Evolutionary conservation across 768 basidiomycete genomes (phyloP).

Genomic region (Suillus decipiens): DNA sequence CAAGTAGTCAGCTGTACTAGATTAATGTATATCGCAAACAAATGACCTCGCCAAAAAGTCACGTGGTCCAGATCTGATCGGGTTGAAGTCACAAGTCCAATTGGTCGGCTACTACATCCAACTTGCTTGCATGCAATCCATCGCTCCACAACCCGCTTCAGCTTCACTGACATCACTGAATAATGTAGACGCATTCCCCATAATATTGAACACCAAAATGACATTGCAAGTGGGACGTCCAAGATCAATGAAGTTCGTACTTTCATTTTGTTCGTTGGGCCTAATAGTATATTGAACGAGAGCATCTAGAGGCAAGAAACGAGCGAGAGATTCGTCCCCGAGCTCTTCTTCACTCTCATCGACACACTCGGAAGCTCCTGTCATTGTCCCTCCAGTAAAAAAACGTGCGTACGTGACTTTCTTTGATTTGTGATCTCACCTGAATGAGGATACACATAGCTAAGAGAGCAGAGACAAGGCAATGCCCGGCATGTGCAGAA

Average conservation of each 20-base stretch:
- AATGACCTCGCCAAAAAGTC: neutral
- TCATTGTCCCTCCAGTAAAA: constrained; percentile 39
- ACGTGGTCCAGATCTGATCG: constrained; percentile 4
- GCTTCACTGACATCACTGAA: neutral
- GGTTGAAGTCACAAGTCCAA: neutral
- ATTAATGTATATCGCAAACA: neutral
- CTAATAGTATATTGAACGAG: constrained; percentile 2
- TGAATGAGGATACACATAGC: constrained; percentile 37
- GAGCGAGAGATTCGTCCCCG: constrained; percentile 35
- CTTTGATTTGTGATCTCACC: neutral
- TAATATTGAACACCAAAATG: neutral
- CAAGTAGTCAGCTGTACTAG: neutral
- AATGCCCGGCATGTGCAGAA: constrained; percentile 77
- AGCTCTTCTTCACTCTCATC: constrained; percentile 40
- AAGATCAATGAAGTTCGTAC: constrained; percentile 5
- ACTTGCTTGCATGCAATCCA: constrained; percentile 11
- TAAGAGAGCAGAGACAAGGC: constrained; percentile 72
- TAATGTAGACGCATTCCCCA: neutral
- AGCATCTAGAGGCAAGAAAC: constrained; percentile 49
- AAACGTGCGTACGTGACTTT: constrained; percentile 42
- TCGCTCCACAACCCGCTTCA: neutral
- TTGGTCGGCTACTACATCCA: constrained; percentile 12
- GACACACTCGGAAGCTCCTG: constrained; percentile 26
- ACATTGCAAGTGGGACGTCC: neutral
- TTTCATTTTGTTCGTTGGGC: neutral